Conservation (phyloP, 1,284 basidiomycete genomes). For the Pyrrhoderma lamaoense region DNA sequence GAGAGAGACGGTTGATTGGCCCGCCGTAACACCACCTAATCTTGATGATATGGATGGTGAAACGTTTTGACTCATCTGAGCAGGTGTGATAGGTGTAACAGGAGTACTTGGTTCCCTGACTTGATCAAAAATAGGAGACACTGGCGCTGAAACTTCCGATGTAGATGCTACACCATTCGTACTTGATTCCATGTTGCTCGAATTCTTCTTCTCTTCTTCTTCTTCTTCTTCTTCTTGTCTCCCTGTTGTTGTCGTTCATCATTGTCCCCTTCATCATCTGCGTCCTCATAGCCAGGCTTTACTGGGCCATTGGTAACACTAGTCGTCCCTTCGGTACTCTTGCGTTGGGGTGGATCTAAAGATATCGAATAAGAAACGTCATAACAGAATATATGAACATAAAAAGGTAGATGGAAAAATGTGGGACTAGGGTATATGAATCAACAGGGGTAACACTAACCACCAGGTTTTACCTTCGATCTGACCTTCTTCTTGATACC, state of each 20-base stretch:
- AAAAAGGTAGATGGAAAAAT: no score
- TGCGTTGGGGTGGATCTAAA: no score
- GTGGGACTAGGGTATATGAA: no score
- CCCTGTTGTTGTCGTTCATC: conserved; percentile 52
- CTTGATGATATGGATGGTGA: conserved; percentile 21
- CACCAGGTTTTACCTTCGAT: conserved; percentile 12
- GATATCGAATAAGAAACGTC: no score
- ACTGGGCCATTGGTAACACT: neutral
- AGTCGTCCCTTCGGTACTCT: no score
- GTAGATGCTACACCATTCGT: conserved; percentile 21
- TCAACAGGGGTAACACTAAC: neutral
- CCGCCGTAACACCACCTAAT: conserved; percentile 24
- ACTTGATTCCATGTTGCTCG: conserved; percentile 50
- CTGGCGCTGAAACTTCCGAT: conserved; percentile 19
- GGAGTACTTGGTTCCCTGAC: neutral
- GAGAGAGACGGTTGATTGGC: conserved; percentile 39
- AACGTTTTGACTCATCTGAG: conserved; percentile 1
- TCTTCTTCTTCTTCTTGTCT: conserved; percentile 38
- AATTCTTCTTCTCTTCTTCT: conserved; percentile 64
- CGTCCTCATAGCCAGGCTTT: conserved; percentile 18
- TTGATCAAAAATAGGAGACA: conserved; percentile 8
- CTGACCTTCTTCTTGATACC: neutral
- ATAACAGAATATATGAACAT: no score
- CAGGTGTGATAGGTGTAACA: conserved; percentile 19
- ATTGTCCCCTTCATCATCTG: conserved; percentile 59